phyloP scores from a whole-genome alignment of 306 rosid genomes.

The Cicer bijugum region DNA sequence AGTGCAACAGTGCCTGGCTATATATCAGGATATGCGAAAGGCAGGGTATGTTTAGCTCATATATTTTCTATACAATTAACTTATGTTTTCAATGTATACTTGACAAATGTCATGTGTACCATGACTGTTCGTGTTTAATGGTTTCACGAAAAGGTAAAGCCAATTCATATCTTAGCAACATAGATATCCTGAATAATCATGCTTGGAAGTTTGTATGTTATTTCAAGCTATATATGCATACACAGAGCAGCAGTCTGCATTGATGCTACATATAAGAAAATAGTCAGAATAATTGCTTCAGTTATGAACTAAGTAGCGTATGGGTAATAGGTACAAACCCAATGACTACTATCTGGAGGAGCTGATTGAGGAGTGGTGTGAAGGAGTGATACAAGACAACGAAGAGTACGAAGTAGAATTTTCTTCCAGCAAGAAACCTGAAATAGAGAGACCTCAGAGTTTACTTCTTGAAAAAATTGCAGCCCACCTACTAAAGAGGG shows the following conservation, averaged over 20 bases:
- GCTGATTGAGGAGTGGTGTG: constrained; percentile 94
- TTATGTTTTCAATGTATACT: constrained; percentile 18
- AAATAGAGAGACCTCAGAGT: constrained; percentile 63
- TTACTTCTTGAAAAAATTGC: constrained; percentile 88
- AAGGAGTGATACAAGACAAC: constrained; percentile 80
- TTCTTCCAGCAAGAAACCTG: constrained; percentile 53
- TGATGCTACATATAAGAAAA: neutral
- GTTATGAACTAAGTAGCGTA: constrained; percentile 21
- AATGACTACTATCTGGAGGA: constrained; percentile 78
- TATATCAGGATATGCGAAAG: constrained; percentile 91
- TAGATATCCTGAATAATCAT: neutral
- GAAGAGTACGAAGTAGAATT: constrained; percentile 55
- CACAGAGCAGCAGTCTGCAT: neutral
- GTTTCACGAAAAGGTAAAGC: constrained; percentile 26
- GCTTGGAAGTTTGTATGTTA: neutral
- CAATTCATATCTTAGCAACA: neutral
- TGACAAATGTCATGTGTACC: constrained; percentile 23
- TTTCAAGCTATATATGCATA: constrained; percentile 22
- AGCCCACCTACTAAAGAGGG: constrained; percentile 73
- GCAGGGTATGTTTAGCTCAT: constrained; percentile 69
- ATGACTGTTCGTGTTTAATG: constrained; percentile 22
- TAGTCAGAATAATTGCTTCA: constrained; percentile 11
- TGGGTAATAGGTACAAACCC: constrained; percentile 71
- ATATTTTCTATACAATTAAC: constrained; percentile 10
- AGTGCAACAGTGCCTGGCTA: constrained; percentile 82